phyloP scores from a whole-genome alignment of 2,329 filamentous ascomycete genomes.

The Drechslerella stenobrocha region DNA sequence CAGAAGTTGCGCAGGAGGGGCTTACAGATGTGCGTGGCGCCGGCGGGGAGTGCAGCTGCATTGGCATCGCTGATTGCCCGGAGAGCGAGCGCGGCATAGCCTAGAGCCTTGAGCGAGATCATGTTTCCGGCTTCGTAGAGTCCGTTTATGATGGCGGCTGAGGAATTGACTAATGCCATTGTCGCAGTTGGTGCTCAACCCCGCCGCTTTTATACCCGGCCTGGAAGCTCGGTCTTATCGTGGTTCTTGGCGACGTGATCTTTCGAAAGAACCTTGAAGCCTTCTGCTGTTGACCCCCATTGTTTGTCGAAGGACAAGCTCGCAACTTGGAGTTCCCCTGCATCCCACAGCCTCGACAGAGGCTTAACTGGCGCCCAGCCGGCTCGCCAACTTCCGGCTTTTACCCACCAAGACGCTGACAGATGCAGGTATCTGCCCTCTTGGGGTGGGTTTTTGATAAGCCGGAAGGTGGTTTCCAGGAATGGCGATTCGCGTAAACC shows the following conservation, averaged over 20 bases:
- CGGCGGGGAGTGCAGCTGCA: not conserved
- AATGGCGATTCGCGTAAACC: not conserved
- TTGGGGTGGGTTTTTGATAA: not conserved
- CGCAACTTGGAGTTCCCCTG: not conserved
- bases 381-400: constrained; percentile 4
- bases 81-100: not conserved
- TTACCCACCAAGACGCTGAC: not conserved
- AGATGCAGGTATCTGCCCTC: not conserved
- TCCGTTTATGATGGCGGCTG: no score
- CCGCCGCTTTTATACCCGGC: not conserved
- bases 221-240: not conserved
- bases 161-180: not conserved
- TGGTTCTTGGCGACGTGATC: not conserved
- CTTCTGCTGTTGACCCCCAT: not conserved
- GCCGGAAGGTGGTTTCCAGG: not conserved
- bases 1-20: no score
- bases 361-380: not conserved
- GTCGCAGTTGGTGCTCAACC: not conserved
- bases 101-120: not conserved
- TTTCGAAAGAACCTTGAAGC: not conserved
- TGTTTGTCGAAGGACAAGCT: not conserved
- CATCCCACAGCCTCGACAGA: not conserved
- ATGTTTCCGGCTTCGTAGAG: not conserved
- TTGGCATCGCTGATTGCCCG: not conserved
- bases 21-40: not conserved